Evolutionary conservation across 2,329 filamentous ascomycete species (phyloP), one percentile per base, ranked within the genome.

Genomic region (Diaporthe nobilis): DNA sequence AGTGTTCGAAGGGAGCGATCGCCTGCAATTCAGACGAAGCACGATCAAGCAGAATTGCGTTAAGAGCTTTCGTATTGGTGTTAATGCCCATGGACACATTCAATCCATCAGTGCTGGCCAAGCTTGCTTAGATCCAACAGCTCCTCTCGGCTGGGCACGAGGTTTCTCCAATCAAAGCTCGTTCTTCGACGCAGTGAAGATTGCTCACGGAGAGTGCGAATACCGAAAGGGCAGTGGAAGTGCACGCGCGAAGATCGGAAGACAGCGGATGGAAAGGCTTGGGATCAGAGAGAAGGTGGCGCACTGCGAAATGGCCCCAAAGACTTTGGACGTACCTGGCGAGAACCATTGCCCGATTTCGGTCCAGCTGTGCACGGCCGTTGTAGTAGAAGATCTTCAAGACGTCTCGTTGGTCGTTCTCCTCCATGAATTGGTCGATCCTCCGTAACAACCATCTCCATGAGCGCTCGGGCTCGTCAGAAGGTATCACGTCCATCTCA

Each of bases 341-440:
- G 55, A 92, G 83, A 44, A 90, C 85, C 88, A 91, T 90, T 77
- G 91, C 88, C 60, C 89, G 85, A 73, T 91, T 87, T 9, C 84
- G 85, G 77, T 91, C 88, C 37, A 91, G 82, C 78, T 87, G 89
- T 55, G 87, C 90, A 74, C 88, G 85, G 9, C 90, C 90, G 20
- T 86, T 87, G 78, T 92, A 92, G 80, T 90, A 91, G 63, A 92
- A 86, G 73, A 92, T 87, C 79, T 91, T 91, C 74, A 92, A 81
- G 28, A 89, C 86, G 78, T 91, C 89, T 55, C 90, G 87, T 71
- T 88, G 86, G 77, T 91, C 89, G 53, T 85, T 85, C 37, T 88
- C 86, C 73, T 89, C 88, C 63, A 88, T 85, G 80, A 91, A 91
- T 55, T 88, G 85, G 75, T 86, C 87, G 37, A 91, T 85, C 61